Base-by-base conservation (phyloP, 73 alveolate species). In the Tetrahymena malaccensis region DNA sequence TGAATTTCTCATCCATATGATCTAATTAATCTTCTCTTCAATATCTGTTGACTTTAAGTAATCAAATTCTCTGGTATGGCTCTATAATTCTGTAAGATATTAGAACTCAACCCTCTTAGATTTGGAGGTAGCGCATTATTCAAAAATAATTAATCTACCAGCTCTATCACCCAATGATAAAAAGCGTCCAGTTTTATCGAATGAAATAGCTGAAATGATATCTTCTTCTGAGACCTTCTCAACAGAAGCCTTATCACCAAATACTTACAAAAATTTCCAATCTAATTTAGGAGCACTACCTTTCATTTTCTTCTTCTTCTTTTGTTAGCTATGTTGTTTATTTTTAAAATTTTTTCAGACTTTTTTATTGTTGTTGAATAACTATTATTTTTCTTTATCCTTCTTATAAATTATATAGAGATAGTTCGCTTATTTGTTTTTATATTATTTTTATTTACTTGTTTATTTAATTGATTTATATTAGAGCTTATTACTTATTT, bases 91-190 rank as follows among this genome's bases (percentile, higher is more conserved):
- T n/a, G 98, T 97, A 93, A 97, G 94, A 94, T 97, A 96, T 96
- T 97, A 94, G 95, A 95, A 55, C 85, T 94, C 94, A 84, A 58
- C 96, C 85, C 93, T 84, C 43, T 96, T 93, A 94, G 83, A 94
- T 95, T 95, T 95, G 27, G 85, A 56, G 25, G 95, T 50, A 55
- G 83, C 85, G 44, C 95, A 94, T 37, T 85, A 84, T 43, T 96
- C 96, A 94, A 97, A 97, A 27, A 97, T 95, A 93, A 97, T 97
- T 50, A 97, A 97, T 94, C 99, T 96, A 31, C 99, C 99, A 35
- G 98, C 99, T 94, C 98, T 94, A 85, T 97, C 99, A 40, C 99
- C 99, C 85, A 97, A 97, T 40, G 98, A 95, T 34, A 97, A 93
- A 85, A 96, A 94, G 94, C 97, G 95, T 21, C 99, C 99, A 35